A percentile compares a stretch with the other conserved stretches of the same genome.
Conservation (phyloP, 805 yeast genomes). For the Candida palmyrensis region DNA sequence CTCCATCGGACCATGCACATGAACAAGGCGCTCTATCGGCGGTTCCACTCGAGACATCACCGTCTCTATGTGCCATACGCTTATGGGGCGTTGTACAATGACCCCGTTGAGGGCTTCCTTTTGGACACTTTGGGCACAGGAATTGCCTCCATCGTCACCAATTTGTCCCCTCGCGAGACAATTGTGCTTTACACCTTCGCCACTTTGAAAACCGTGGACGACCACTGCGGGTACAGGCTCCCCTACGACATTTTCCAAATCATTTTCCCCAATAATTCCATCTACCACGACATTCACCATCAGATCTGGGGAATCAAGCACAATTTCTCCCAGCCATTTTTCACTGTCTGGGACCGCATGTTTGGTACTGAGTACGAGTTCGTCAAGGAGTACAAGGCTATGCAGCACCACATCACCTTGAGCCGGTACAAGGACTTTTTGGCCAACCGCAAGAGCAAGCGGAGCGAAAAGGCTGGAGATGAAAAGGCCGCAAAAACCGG, state of each 20-base stretch:
- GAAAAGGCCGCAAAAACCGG: background rate
- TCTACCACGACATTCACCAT: conserved; percentile 96
- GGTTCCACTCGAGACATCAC: conserved; percentile 93
- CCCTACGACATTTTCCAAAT: conserved; percentile 90
- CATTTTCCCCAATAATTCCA: conserved; percentile 90
- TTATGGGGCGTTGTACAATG: conserved; percentile 91
- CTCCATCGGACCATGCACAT: conserved; percentile 86
- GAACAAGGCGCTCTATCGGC: conserved; percentile 67
- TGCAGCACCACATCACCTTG: conserved; percentile 64
- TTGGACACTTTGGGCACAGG: conserved; percentile 94
- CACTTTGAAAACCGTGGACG: conserved; percentile 95
- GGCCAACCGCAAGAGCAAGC: conserved; percentile 25
- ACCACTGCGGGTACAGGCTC: conserved; percentile 95
- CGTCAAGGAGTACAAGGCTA: conserved; percentile 55
- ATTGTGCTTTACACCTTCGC: conserved; percentile 75
- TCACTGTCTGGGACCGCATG: conserved; percentile 84
- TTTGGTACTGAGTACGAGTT: conserved; percentile 66
- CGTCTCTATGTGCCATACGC: conserved; percentile 94
- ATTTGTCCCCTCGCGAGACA: conserved; percentile 72
- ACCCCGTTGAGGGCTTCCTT: conserved; percentile 89
- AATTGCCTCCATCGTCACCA: conserved; percentile 58
- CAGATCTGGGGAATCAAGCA: conserved; percentile 92
- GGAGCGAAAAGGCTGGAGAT: background rate
- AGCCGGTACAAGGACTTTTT: conserved; percentile 59
- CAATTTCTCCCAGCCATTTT: conserved; percentile 94